Base-by-base conservation (phyloP, 1,139 yeast species). In the Lodderomyces jiufengensis region DNA sequence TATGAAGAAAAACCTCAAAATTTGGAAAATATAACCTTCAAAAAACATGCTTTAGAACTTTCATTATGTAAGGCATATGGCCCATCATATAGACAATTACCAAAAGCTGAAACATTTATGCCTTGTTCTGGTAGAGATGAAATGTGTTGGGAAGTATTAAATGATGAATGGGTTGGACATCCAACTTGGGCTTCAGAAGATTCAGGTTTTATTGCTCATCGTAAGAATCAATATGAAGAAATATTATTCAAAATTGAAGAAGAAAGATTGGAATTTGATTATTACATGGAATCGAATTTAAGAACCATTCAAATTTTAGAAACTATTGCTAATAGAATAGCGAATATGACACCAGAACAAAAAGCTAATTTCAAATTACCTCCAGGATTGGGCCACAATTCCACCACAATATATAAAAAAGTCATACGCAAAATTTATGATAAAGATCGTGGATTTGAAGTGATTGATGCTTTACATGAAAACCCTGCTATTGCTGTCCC, bases 141-240 rank as follows among this genome's bases (percentile, higher is more conserved):
- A 54, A 86, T 94, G 94, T 94, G 98, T 57, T 90, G 97, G 97
- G 97, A 92, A 57, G 96, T 92, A 18, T 73, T 94, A 49, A 92
- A 92, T 59, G 98, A 92, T 57, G 97, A 92, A 61, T 94, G 97
- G 97, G 97, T 92, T 18, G 97, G 97, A 3, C 97, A 90, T 60
- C 99, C 99, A 26, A 95, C 96, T 5, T 94, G 98, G 98, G 98
- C 97, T 1, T 90, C 97, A 1, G 98, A 92, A 60, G 98, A 94
- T 57, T 86, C 96, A 16, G 98, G 98, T 0, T 92, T 90, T 54
- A 90, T 92, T 55, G 96, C 98, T 12, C 98, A 94, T 59, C 80
- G 97, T 50, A 92, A 94, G 61, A 92, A 94, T 55, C 98, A 92
- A 62, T 92, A 90, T 57, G 98, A 92, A 62, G 98, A 92, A 61